Evolutionary conservation across 2,329 filamentous ascomycete genomes (phyloP).

Genomic region (Coleophoma crateriformis): DNA sequence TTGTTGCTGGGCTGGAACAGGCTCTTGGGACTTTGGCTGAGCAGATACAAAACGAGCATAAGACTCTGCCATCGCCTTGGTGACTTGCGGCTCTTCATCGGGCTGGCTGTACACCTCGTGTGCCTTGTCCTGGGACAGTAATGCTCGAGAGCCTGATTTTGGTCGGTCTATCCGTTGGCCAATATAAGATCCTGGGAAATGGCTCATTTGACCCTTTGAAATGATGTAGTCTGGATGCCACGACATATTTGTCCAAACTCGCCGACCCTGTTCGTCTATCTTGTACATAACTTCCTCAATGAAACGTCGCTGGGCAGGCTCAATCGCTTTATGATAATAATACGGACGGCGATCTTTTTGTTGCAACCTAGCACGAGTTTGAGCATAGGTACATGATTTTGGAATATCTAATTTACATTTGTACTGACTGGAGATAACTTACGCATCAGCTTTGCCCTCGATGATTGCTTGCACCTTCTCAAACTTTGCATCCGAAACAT

Average conservation of each 20-base stretch:
- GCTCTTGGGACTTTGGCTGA: neutral
- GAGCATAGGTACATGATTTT: slow-evolving; percentile 1
- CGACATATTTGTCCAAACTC: neutral
- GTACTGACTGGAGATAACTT: neutral
- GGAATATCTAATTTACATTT: slow-evolving; percentile 1
- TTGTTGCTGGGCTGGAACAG: neutral
- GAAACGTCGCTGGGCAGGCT: neutral
- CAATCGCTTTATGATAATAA: neutral
- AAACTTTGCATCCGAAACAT: neutral
- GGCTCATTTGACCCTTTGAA: neutral
- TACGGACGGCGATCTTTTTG: neutral
- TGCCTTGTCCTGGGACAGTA: too few relatives aligned
- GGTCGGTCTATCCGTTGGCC: neutral
- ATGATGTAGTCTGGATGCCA: neutral
- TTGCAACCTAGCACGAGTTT: neutral
- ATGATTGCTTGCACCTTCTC: neutral
- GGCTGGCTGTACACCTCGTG: neutral
- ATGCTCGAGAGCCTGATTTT: neutral
- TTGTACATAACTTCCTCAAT: too few relatives aligned
- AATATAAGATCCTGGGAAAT: neutral
- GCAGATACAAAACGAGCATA: neutral
- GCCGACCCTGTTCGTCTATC: neutral
- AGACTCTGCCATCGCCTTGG: neutral
- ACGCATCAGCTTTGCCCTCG: neutral
- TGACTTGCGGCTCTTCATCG: neutral